Evolutionary conservation across 1,284 basidiomycete species (phyloP), one percentile per base, ranked within the genome.

Genomic region (Rhodotorula sp.): DNA sequence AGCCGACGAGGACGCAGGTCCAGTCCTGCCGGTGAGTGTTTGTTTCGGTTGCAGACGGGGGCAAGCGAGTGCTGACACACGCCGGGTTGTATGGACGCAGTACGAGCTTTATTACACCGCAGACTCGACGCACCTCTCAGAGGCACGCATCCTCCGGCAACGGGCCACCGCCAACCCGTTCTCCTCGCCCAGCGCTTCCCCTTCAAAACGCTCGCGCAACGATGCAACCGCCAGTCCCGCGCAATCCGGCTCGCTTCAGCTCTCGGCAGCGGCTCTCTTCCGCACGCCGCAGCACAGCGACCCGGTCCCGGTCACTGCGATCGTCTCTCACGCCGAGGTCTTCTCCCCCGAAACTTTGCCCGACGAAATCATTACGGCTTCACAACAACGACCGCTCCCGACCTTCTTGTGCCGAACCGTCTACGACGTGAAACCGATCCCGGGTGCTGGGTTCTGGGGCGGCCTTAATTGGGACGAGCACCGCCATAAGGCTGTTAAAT

Each of bases 391-490:
- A 3, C n/a, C 54, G 1, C 7, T 61, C 0, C 67, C 65, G 31
- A 69, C 58, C 8, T 78, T 75, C 58, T 49, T 77, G 34, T 74
- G 77, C 26, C 62, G 68, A 14, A 70, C 64, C 54, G 73, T 77
- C 2, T 76, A 74, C 62, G 77, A 78, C 45, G 71, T 72, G 60
- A 77, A 76, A 59, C 75, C 76, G 5, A 38, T 76, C 15, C 50
- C 48, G 2, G 69, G 68, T 0, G 76, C 74, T 0, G 69, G 71
- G 28, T 78, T 76, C 58, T 73, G 74, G 67, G 70, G 72, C 28
- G 76, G 74, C n/a, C 59, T 77, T 15, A 70, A 72, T 28, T 78
- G 68, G 67, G 57, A 68, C 31, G 60, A 59, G 23, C 14, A 52
- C 31, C 45, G 63, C 3, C 18, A 21, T 12, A 2, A 18, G 21